These are phyloP conservation scores for Podaxis carcinomalis DNA, from an alignment of 768 basidiomycete species.

Conservation along the genomic window DNA sequence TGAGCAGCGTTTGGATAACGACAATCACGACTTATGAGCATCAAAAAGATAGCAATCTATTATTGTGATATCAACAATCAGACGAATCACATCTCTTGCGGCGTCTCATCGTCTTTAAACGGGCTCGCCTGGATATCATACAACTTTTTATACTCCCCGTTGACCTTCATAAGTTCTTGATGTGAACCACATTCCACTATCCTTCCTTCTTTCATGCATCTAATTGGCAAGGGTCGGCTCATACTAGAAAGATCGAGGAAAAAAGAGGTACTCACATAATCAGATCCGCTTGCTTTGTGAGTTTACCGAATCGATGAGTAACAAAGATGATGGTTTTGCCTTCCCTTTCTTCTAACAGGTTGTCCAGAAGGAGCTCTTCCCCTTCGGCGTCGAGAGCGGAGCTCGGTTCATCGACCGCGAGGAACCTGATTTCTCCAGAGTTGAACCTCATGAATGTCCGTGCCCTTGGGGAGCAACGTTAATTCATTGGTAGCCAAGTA, in stretches of 20 bases:
- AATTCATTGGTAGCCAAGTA: slow-evolving; percentile 1
- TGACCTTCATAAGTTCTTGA: slow-evolving; percentile 27
- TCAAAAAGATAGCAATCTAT: too few relatives aligned
- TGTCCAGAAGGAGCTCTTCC: slow-evolving; percentile 43
- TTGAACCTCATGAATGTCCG: slow-evolving; percentile 42
- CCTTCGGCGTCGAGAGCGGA: slow-evolving; percentile 52
- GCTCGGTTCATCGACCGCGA: slow-evolving; percentile 57
- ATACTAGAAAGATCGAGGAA: neutral
- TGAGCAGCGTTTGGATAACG: too few relatives aligned
- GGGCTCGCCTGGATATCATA: slow-evolving; percentile 35
- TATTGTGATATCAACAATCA: too few relatives aligned
- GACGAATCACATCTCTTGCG: too few relatives aligned
- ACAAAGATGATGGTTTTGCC: slow-evolving; percentile 56
- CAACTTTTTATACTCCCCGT: slow-evolving; percentile 38
- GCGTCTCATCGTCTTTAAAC: slow-evolving; percentile 13
- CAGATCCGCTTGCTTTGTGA: slow-evolving; percentile 45
- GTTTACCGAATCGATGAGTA: slow-evolving; percentile 49
- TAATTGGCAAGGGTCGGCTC: slow-evolving; percentile 12
- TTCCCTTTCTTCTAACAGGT: slow-evolving; percentile 29
- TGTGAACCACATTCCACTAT: slow-evolving; percentile 40
- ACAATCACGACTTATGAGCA: too few relatives aligned
- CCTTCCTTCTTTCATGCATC: slow-evolving; percentile 41
- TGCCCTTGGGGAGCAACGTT: slow-evolving; percentile 24
- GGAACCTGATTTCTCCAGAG: slow-evolving; percentile 37
- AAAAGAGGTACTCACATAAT: slow-evolving; percentile 38